Percentiles rank a stretch among this genome's conserved stretches.
Conservation (phyloP, 805 yeast species). For the Candida dajiaensis region DNA sequence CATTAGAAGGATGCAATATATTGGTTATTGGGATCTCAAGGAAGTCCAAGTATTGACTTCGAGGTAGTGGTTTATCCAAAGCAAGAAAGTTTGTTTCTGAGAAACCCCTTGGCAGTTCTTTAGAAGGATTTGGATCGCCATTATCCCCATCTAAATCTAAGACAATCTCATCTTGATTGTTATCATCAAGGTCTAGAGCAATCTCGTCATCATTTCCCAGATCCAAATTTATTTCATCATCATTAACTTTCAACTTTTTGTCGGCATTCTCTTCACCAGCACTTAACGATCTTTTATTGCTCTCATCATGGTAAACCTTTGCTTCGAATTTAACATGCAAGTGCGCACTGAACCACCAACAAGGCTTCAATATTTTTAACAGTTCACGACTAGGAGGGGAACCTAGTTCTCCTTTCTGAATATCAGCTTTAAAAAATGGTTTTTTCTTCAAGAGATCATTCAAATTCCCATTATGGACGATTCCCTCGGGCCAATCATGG, state of each 20-base stretch:
- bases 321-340: constrained; percentile 75
- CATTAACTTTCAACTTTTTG: constrained; percentile 10
- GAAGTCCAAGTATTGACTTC: constrained; percentile 51
- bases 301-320: constrained; percentile 30
- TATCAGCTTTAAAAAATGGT: constrained; percentile 63
- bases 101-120: constrained; percentile 11
- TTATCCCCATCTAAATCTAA: constrained; percentile 25
- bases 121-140: neutral
- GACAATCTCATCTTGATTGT: constrained; percentile 28
- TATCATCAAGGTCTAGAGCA: constrained; percentile 22
- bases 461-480: constrained; percentile 60
- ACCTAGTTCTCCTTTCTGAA: constrained; percentile 57
- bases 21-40: constrained; percentile 35
- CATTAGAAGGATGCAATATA: constrained; percentile 8
- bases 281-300: constrained; percentile 1
- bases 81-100: constrained; percentile 56
- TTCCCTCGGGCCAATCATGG: constrained; percentile 94
- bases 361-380: constrained; percentile 51
- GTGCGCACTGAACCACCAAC: constrained; percentile 85
- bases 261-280: neutral
- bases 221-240: constrained; percentile 24
- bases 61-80: constrained; percentile 76
- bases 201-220: constrained; percentile 22
- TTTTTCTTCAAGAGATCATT: constrained; percentile 46
- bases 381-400: constrained; percentile 59